phyloP scores from a whole-genome alignment of 768 basidiomycete genomes.

The Hypsizygus marmoreus region DNA sequence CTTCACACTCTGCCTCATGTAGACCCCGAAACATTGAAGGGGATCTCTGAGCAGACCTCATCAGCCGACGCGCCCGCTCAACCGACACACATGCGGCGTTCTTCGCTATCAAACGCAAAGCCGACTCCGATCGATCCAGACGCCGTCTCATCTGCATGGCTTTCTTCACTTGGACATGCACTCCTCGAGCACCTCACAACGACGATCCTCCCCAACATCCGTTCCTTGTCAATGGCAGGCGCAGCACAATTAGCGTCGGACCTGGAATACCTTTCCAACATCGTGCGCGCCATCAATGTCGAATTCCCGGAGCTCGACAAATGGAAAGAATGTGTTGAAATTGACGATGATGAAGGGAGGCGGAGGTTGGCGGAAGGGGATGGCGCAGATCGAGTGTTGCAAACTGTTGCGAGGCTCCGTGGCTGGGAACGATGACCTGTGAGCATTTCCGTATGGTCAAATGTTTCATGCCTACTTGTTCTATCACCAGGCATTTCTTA shows the following conservation, averaged over 20 bases:
- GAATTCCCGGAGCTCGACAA: slow-evolving; percentile 76
- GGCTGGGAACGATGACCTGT: slow-evolving; percentile 23
- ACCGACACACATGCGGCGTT: slow-evolving; percentile 40
- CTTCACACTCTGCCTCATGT: slow-evolving; percentile 79
- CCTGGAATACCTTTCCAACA: slow-evolving; percentile 87
- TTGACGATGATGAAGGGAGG: slow-evolving; percentile 55
- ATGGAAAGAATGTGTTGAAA: slow-evolving; percentile 74
- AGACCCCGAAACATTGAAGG: slow-evolving; percentile 54
- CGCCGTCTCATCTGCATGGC: slow-evolving; percentile 86
- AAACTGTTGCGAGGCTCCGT: slow-evolving; percentile 32
- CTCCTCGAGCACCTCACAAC: slow-evolving; percentile 74
- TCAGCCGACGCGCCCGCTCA: slow-evolving; percentile 31
- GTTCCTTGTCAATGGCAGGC: slow-evolving; percentile 61
- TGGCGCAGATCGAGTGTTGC: slow-evolving; percentile 34
- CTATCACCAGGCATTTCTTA: not conserved
- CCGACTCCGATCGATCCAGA: slow-evolving; percentile 61
- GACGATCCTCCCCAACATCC: slow-evolving; percentile 71
- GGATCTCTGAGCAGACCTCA: slow-evolving; percentile 40
- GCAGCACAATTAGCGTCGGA: slow-evolving; percentile 86
- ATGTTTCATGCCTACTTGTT: too few species aligned
- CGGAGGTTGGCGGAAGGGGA: slow-evolving; percentile 29
- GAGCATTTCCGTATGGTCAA: too few species aligned
- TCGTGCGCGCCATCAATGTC: slow-evolving; percentile 87
- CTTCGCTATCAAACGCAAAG: slow-evolving; percentile 40
- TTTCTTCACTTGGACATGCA: slow-evolving; percentile 84